Evolutionary conservation across 495 filamentous ascomycete species (phyloP).

Genomic region (Pyrenopolyporus hunteri): DNA sequence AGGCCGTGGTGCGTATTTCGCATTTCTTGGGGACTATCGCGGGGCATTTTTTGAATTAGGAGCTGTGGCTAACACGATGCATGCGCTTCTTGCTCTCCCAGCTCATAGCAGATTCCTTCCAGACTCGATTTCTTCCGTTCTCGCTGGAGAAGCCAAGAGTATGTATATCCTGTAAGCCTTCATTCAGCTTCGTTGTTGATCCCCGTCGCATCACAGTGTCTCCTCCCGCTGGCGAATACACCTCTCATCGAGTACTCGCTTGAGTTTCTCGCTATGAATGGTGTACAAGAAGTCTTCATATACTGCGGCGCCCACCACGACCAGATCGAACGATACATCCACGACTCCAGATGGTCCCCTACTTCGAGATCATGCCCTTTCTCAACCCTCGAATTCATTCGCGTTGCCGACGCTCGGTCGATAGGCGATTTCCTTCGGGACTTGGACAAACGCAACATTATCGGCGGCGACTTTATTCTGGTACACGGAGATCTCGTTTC

Average conservation of each 20-base stretch:
- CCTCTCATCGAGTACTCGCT: constrained; percentile 97
- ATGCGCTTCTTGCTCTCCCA: constrained; percentile 40
- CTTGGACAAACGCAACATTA: constrained; percentile 82
- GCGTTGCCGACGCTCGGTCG: constrained; percentile 78
- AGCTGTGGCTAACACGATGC: constrained; percentile 25
- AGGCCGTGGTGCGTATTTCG: constrained; percentile 73
- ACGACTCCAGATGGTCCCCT: constrained; percentile 55
- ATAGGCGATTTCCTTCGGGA: constrained; percentile 96
- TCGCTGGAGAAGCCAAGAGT: constrained; percentile 88
- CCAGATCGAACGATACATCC: constrained; percentile 83
- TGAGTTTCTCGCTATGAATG: constrained; percentile 93
- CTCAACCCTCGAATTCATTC: constrained; percentile 79
- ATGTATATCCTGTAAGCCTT: constrained; percentile 38
- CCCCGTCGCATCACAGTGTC: constrained; percentile 64
- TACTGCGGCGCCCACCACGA: constrained; percentile 92
- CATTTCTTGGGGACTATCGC: constrained; percentile 16
- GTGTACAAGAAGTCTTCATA: constrained; percentile 88
- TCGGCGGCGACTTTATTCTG: constrained; percentile 88
- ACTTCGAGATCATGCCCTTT: constrained; percentile 75
- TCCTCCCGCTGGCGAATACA: constrained; percentile 89
- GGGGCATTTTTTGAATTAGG: constrained; percentile 11
- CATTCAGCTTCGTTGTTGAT: constrained; percentile 19
- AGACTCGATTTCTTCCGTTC: constrained; percentile 88
- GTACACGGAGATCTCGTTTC: constrained; percentile 95
- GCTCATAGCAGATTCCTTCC: constrained; percentile 91